Percentiles rank a stretch among this genome's conserved stretches.
Evolutionary conservation across 257 asterid genomes (phyloP).

Genomic region (Mitragyna speciosa): DNA sequence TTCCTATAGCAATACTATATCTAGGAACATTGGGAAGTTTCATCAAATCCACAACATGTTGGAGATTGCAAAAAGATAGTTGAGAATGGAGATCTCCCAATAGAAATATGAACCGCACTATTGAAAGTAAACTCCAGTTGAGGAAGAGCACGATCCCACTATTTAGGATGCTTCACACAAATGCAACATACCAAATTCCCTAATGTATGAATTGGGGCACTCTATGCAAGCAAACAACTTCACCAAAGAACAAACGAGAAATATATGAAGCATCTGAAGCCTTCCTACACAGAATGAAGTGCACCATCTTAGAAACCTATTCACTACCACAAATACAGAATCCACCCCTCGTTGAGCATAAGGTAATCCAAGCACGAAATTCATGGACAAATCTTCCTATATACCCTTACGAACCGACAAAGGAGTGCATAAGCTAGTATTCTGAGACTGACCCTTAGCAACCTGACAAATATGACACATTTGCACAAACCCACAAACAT

Average conservation of each 20-base stretch:
- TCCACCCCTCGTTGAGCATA: background rate
- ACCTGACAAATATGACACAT: background rate
- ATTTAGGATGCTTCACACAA: background rate
- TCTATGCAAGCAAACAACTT: too few relatives aligned
- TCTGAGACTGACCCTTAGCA: background rate
- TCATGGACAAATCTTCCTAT: background rate
- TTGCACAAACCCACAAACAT: background rate
- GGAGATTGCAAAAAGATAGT: background rate
- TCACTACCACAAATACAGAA: too few relatives aligned
- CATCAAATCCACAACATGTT: background rate
- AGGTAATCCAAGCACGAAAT: background rate
- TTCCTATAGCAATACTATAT: background rate
- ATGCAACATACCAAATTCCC: background rate
- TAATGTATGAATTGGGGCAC: too few relatives aligned
- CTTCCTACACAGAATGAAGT: background rate
- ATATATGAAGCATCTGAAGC: background rate
- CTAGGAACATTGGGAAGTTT: too few relatives aligned
- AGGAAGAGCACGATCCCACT: constrained; percentile 5
- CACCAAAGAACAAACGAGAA: background rate
- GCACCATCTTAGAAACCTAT: background rate
- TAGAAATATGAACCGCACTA: background rate
- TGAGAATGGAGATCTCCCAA: background rate
- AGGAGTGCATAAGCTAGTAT: background rate
- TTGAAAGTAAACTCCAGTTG: constrained; percentile 15
- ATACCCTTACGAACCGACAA: background rate